Evolutionary conservation across 495 filamentous ascomycete genomes (phyloP).

Genomic region (Hypoxylon lienhwacheense): DNA sequence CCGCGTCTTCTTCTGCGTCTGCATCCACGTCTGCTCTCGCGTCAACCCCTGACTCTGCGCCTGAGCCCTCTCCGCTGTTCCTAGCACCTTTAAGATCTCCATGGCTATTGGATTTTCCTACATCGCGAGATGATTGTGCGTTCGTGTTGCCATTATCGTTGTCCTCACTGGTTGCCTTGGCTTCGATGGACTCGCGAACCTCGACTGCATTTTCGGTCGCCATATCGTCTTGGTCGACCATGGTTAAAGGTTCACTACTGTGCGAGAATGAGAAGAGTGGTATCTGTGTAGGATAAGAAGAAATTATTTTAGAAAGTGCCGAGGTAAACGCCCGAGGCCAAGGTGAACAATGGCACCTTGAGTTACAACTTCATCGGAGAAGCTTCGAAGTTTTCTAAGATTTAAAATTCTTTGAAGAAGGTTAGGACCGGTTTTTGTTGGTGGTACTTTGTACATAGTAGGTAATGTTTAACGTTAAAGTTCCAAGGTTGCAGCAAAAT

Average conservation of each 20-base stretch:
- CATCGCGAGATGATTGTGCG: not conserved
- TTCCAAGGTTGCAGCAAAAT: too few species aligned
- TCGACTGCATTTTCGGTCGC: slow-evolving; percentile 40
- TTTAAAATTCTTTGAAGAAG: too few species aligned
- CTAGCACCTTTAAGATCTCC: not conserved
- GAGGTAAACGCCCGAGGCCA: not conserved
- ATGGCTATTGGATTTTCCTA: not conserved
- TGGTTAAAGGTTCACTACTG: slow-evolving; percentile 3
- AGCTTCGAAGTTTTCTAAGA: slow-evolving; percentile 11
- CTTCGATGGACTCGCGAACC: slow-evolving; percentile 52
- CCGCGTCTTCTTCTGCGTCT: slow-evolving; percentile 27
- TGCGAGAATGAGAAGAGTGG: not conserved
- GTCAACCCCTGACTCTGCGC: slow-evolving; percentile 5
- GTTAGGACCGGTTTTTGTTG: slow-evolving; percentile 1
- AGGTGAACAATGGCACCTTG: slow-evolving; percentile 12
- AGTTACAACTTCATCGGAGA: slow-evolving; percentile 2
- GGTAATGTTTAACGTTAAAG: too few species aligned
- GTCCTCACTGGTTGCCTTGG: slow-evolving; percentile 42
- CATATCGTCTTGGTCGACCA: slow-evolving; percentile 29
- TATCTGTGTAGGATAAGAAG: not conserved
- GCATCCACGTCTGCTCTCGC: slow-evolving; percentile 21
- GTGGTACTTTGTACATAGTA: too few species aligned
- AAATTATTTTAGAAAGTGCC: not conserved
- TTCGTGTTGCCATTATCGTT: slow-evolving; percentile 1
- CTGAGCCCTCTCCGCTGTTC: slow-evolving; percentile 2